Evolutionary conservation across 345 rosid genomes (phyloP).

Genomic region (Fremontodendron californicum): DNA sequence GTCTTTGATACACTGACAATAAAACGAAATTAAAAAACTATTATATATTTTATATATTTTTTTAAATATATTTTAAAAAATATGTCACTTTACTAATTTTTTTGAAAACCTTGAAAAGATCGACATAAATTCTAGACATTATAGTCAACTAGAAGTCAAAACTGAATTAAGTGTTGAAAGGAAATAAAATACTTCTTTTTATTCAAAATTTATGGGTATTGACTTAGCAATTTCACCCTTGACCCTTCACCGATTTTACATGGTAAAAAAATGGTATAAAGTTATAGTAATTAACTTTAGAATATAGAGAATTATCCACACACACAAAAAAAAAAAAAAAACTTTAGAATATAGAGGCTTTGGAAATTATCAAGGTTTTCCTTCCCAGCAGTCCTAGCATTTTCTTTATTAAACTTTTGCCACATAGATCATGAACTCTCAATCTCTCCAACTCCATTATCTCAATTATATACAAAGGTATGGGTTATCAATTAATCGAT

Average conservation of each 20-base stretch:
- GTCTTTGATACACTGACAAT: too few species aligned
- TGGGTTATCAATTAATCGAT: too few species aligned
- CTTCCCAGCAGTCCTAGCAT: neutral
- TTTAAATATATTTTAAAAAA: too few species aligned
- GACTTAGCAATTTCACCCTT: neutral
- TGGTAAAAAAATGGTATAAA: neutral
- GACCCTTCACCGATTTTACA: neutral
- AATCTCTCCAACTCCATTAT: neutral
- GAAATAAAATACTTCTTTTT: neutral
- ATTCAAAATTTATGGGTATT: neutral
- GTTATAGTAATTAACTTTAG: neutral
- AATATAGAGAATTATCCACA: too few species aligned
- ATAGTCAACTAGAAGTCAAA: neutral
- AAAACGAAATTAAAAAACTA: too few species aligned
- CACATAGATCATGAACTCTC: neutral
- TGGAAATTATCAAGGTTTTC: neutral
- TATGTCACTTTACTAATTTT: too few species aligned
- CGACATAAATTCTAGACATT: neutral
- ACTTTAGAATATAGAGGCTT: too few species aligned
- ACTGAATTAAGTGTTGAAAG: neutral
- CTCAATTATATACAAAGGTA: too few species aligned
- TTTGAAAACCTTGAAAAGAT: too few species aligned
- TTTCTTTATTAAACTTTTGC: neutral
- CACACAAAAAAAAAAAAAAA: too few species aligned
- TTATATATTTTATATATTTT: too few species aligned